Evolutionary conservation across 1,284 basidiomycete genomes (phyloP).

Genomic region (Ganoderma meredithae): DNA sequence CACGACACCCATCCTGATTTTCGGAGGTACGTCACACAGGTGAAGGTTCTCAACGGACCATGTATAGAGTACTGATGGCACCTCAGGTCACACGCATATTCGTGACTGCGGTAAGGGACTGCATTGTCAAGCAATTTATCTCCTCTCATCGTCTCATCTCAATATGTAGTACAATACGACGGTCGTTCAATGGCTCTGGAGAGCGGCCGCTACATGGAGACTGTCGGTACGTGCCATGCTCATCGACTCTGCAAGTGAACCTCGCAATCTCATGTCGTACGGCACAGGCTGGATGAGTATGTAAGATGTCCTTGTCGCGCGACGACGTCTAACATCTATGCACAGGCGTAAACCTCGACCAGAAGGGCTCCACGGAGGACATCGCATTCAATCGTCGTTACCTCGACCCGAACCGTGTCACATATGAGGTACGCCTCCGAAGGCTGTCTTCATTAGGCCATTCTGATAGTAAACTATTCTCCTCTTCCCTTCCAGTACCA

Average conservation of each 20-base stretch:
- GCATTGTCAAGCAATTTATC: background rate
- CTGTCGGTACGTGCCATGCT: conserved; percentile 60
- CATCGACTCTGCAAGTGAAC: background rate
- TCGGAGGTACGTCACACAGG: conserved; percentile 60
- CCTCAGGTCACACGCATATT: conserved; percentile 75
- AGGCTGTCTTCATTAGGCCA: background rate
- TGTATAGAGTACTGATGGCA: conserved; percentile 8
- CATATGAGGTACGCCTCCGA: conserved; percentile 60
- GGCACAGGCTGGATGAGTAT: conserved; percentile 26
- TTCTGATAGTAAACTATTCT: background rate
- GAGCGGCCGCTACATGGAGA: conserved; percentile 90
- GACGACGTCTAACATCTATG: background rate
- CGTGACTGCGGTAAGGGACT: conserved; percentile 72
- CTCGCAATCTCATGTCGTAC: background rate
- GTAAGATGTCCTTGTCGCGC: background rate
- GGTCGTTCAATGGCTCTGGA: conserved; percentile 75
- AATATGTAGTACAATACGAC: conserved; percentile 57
- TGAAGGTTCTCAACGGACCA: background rate
- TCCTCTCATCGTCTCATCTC: background rate
- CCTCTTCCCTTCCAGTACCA: conserved; percentile 63
- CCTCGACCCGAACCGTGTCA: conserved; percentile 76
- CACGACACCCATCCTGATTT: conserved; percentile 78
- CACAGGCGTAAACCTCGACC: conserved; percentile 60
- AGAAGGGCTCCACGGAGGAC: conserved; percentile 50
- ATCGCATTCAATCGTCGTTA: conserved; percentile 74